Base-by-base conservation (phyloP, 2,329 filamentous ascomycete genomes). In the Corinectria fuckeliana region DNA sequence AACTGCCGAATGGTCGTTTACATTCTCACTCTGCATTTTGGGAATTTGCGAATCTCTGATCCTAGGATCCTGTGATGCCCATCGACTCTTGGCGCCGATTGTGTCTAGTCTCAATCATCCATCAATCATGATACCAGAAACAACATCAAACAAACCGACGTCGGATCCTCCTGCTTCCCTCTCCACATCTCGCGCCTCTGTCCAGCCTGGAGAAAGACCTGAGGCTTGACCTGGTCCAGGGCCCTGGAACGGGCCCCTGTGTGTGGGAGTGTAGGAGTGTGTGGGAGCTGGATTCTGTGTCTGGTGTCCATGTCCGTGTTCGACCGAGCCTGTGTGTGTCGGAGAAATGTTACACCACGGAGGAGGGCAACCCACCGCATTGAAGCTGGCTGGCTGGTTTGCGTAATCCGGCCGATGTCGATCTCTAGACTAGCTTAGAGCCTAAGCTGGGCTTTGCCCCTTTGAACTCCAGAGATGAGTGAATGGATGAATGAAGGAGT, bases 191-290 rank as follows among this genome's bases (percentile, higher is more conserved):
- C 28, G 47, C 13, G 20, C 23, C 36, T 34, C 16, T 38, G 36
- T n/a, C 36, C 26, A 14, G 10, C 20, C n/a, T 25, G 18, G 26
- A 13, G 20, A 34, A n/a, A 44, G 16, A n/a, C 39, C 26, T 28
- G 41, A 42, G 23, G 39, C 38, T 13, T 41, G 42, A 38, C 36
- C 50, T 58, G 34, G 56, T 44, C 49, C 16, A 9, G 8, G 39
- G 50, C 51, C 41, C 41, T 54, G 56, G 54, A 58, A 54, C 50
- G 8, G 13, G 50, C 56, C 51, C 48, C 25, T 45, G 42, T 45
- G 42, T 25, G 16, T 26, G 42, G n/a, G n/a, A n/a, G n/a, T 16
- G 25, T 16, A n/a, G 23, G 42, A 16, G 9, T 45, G 42, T 11
- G 25, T 16, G 32, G 23, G 25, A 18, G 13, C 26, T 26, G 23